phyloP scores from a whole-genome alignment of 2,329 filamentous ascomycete species.

The Zymoseptoria pseudotritici region DNA sequence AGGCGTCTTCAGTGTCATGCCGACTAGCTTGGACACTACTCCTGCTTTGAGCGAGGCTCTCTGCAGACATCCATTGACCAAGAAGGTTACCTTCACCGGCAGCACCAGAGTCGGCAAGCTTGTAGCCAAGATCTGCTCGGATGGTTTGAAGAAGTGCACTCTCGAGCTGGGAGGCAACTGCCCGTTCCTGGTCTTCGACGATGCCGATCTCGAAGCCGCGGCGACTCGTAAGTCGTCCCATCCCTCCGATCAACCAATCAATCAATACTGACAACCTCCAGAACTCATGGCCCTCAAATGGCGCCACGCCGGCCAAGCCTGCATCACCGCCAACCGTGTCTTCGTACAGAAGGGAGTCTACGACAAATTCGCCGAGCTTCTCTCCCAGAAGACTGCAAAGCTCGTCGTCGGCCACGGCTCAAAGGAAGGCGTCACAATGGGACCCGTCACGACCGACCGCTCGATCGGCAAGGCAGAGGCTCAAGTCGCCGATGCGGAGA shows the following conservation, averaged over 20 bases:
- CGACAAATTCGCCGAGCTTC: conserved; percentile 50
- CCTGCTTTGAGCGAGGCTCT: conserved; percentile 47
- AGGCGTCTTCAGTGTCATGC: conserved; percentile 55
- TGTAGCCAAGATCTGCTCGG: conserved; percentile 52
- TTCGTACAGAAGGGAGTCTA: conserved; percentile 58
- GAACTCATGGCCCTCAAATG: conserved; percentile 46
- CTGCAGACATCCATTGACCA: conserved; percentile 52
- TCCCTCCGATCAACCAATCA: not conserved
- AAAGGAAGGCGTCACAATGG: conserved; percentile 51
- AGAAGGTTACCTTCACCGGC: conserved; percentile 57
- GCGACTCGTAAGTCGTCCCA: conserved; percentile 34
- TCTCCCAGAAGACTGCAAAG: conserved; percentile 46
- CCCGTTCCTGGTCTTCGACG: conserved; percentile 57
- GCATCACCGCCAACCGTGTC: conserved; percentile 58
- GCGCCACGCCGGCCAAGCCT: conserved; percentile 57
- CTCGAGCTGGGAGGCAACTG: conserved; percentile 60
- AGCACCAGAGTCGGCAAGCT: conserved; percentile 56
- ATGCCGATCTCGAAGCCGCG: conserved; percentile 55
- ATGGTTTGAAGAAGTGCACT: conserved; percentile 57
- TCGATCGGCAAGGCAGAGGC: conserved; percentile 49
- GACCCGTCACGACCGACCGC: conserved; percentile 51
- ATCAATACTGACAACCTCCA: conserved; percentile 8
- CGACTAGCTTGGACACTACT: conserved; percentile 51
- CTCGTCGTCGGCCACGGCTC: conserved; percentile 57
- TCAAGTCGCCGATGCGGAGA: conserved; percentile 54